Evolutionary conservation across 192 early-diverging fungal genomes (phyloP).

Genomic region (Chytriomyces sp.): DNA sequence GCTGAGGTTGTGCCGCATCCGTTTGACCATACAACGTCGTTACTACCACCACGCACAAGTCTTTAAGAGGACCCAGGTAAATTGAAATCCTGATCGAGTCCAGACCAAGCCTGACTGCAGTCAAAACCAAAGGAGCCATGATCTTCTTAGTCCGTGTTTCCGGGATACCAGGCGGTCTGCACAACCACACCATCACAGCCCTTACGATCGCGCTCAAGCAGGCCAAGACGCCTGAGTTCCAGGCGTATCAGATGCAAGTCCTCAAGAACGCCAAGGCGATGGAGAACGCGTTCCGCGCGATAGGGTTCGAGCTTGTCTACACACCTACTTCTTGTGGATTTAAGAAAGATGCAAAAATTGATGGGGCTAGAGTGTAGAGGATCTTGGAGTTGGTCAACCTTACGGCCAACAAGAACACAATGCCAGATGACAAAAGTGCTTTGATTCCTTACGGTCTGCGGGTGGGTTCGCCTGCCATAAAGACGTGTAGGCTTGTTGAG

Average conservation of each 20-base stretch:
- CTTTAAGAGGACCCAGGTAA: constrained; percentile 85
- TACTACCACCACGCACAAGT: constrained; percentile 99
- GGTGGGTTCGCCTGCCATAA: constrained; percentile 95
- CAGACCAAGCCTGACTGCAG: neutral
- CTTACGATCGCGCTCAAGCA: constrained; percentile 94
- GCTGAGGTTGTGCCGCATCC: constrained; percentile 86
- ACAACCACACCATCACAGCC: constrained; percentile 98
- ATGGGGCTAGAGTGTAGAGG: constrained; percentile 95
- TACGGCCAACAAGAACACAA: constrained; percentile 99
- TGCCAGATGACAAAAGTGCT: constrained; percentile 93
- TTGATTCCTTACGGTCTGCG: constrained; percentile 93
- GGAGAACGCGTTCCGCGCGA: constrained; percentile 71
- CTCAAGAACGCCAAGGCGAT: constrained; percentile 88
- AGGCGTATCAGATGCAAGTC: constrained; percentile 89
- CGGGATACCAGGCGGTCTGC: constrained; percentile 98
- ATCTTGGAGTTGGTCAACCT: constrained; percentile 96
- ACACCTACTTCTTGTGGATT: no score
- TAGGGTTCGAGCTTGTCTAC: constrained; percentile 81
- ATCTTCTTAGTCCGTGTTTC: constrained; percentile 99
- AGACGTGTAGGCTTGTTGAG: constrained; percentile 84
- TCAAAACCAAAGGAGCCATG: constrained; percentile 79
- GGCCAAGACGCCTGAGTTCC: constrained; percentile 81
- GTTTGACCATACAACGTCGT: constrained; percentile 93
- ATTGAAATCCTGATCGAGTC: neutral
- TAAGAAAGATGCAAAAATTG: constrained; percentile 91